Base-by-base conservation (phyloP, 1,139 yeast species). In the Williopsis jadinii region DNA sequence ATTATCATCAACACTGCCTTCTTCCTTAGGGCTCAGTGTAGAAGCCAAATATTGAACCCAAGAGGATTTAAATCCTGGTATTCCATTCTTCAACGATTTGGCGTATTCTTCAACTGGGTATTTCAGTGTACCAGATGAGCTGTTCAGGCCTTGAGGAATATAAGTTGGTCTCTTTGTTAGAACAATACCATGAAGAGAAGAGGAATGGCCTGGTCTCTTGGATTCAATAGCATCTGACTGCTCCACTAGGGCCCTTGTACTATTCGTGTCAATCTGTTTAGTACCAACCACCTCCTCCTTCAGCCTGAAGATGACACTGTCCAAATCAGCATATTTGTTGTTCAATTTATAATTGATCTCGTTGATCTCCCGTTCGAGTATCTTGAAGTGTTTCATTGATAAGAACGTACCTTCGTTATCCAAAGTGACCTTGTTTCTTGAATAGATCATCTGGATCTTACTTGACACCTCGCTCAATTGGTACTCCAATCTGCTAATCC, bases 301-400 rank as follows among this genome's bases (percentile, higher is more conserved):
- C 24, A 19, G 6, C 24, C 6, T 19, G 24, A 19, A 19, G 24
- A 19, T 19, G 24, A 19, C 24, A 19, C 6, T 6, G 24, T 19
- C 24, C 24, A 19, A 19, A 19, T 19, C 24, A 4, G 24, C 24
- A 19, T n/a, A 8, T n/a, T 38, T 45, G 5, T 27, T 11, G 2
- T 43, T 36, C 1, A 48, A 13, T n/a, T 40, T 42, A 14, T 6
- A 11, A 27, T 39, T 46, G 14, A 48, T 33, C 19, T 45, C 46
- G 24, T 47, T 45, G 15, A 51, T 41, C 37, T 51, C 54, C 32
- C 42, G 45, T 32, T 49, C 53, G 12, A 51, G 36, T 9, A 48
- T 44, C 41, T 47, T 49, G 36, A 45, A 48, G 24, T 48, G 51
- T 10, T 42, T 45, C 9, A 46, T 36, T 6, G 51, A 41, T 2